Conservation (phyloP, 768 basidiomycete genomes). For the Asterophora parasitica region DNA sequence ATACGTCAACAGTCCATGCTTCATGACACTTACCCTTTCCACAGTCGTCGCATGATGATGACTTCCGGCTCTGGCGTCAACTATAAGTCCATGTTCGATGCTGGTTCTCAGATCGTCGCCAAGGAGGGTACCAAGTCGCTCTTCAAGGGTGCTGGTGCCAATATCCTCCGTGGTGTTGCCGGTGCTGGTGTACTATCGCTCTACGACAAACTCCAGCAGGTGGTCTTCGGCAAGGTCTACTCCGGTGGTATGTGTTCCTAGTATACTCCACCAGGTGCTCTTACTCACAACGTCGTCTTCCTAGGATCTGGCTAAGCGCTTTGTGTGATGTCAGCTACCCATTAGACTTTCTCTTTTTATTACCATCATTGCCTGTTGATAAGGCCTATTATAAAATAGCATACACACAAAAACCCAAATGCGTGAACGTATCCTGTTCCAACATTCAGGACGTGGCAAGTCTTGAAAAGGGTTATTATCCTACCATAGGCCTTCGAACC, state of each 20-base stretch:
- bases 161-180: constrained; percentile 97
- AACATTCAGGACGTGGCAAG: no score
- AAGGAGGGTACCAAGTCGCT: constrained; percentile 95
- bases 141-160: constrained; percentile 98
- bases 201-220: constrained; percentile 97
- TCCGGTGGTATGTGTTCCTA: constrained; percentile 77
- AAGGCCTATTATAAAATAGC: constrained; percentile 27
- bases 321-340: constrained; percentile 21
- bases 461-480: no score
- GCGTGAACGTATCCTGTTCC: no score
- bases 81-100: constrained; percentile 99
- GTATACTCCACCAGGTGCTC: background rate
- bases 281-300: constrained; percentile 6
- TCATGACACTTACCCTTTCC: constrained; percentile 19
- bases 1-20: background rate
- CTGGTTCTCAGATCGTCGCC: constrained; percentile 83
- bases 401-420: background rate
- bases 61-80: constrained; percentile 92
- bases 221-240: constrained; percentile 99
- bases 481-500: no score
- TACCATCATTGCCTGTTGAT: constrained; percentile 22
- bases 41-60: constrained; percentile 99
- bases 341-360: constrained; percentile 35
- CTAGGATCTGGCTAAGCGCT: constrained; percentile 44
- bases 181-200: constrained; percentile 99